Evolutionary conservation across 345 rosid species (phyloP).

Genomic region (Eutrema yunnanense): DNA sequence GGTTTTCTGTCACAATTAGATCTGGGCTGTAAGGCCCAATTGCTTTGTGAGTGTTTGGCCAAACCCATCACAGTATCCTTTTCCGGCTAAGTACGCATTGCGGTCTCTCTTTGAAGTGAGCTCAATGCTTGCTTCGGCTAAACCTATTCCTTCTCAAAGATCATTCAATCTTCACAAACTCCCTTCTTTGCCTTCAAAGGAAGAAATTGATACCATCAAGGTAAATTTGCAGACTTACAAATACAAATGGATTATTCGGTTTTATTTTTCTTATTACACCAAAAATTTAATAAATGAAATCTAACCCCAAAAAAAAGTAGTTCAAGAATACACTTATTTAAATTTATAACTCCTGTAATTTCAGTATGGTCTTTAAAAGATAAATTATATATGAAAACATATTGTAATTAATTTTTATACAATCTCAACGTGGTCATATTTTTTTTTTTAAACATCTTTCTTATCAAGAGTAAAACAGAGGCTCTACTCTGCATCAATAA

Average conservation of each 20-base stretch:
- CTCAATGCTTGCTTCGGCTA: slow-evolving; percentile 37
- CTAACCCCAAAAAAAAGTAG: background rate
- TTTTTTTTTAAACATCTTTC: background rate
- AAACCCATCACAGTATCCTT: background rate
- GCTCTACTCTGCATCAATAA: no score
- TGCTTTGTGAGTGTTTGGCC: no score
- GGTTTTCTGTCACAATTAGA: no score
- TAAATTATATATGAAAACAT: background rate
- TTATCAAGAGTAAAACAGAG: no score
- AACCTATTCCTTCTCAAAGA: slow-evolving; percentile 16
- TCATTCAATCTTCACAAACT: slow-evolving; percentile 23
- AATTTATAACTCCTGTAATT: background rate
- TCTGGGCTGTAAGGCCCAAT: no score
- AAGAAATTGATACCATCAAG: slow-evolving; percentile 42
- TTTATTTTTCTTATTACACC: background rate
- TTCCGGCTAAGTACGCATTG: slow-evolving; percentile 43
- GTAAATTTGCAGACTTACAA: slow-evolving; percentile 11
- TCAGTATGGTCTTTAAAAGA: background rate
- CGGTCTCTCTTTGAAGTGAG: slow-evolving; percentile 51
- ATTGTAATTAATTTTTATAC: background rate
- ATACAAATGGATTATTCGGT: background rate
- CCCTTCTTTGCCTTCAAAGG: slow-evolving; percentile 38
- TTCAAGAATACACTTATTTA: background rate
- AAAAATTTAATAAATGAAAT: background rate
- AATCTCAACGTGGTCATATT: background rate